Base-by-base conservation (phyloP, 2,329 filamentous ascomycete species). In the Dactylonectria macrodidyma region DNA sequence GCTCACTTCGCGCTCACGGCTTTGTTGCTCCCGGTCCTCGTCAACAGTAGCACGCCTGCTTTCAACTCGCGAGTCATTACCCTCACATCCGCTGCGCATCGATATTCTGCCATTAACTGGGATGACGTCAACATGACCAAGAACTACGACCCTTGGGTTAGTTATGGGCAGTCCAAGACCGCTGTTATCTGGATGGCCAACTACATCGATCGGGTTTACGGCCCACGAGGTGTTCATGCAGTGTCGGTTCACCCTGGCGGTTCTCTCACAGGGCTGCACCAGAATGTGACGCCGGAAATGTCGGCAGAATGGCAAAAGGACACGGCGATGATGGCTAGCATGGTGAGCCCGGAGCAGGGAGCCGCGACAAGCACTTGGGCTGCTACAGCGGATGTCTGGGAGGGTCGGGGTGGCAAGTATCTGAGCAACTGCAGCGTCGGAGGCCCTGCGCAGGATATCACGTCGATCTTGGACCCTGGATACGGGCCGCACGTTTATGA, bases 151-250 rank as follows among this genome's bases (percentile, higher is more conserved):
- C 57, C 71, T 2, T 67, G 65, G 51, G 41, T 59, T 14, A 78
- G 81, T 1, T 88, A 87, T 68, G 83, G 79, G 0, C 80, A 85
- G 65, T 76, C 78, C 55, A 88, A 88, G 70, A 79, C 80, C 0
- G 84, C 85, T 7, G 85, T 84, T 66, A 81, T 87, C 54, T 85
- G 81, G 65, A 81, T 84, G 72, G 80, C 84, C 9, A 86, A 84
- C 70, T 79, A 84, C 62, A 81, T 87, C 36, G 85, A 87, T 36
- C 81, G 85, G 10, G 76, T 77, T 2, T 86, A 84, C 67, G 83
- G 81, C 9, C 26, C 71, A 1, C 65, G 74, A 11, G 81, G 83
- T 8, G 67, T 87, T 0, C 84, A 85, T 59, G 84, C 77, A 1
- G 74, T 78, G 16, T 80, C 79, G 22, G 62, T 87, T 1, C 82